These are phyloP conservation scores for Collybia nuda DNA, from an alignment of 768 basidiomycete species.

Conservation along the genomic window DNA sequence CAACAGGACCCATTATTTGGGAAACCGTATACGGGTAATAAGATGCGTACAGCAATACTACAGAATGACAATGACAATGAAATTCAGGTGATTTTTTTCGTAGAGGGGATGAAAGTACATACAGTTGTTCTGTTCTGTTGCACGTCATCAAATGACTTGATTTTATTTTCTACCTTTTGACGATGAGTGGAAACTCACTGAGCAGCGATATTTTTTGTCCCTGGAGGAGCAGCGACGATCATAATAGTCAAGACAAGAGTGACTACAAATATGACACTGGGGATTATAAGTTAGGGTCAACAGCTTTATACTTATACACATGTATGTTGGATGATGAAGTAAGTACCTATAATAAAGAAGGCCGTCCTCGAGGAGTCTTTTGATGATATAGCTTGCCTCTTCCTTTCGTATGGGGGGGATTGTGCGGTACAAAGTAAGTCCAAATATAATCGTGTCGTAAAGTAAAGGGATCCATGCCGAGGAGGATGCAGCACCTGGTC, in stretches of 20 bases:
- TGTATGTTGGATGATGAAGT: too few species aligned
- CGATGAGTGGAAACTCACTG: slow-evolving; percentile 20
- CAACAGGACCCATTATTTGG: too few species aligned
- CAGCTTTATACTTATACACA: too few species aligned
- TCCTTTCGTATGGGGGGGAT: slow-evolving; percentile 18
- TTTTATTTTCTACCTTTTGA: background rate
- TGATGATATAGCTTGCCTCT: slow-evolving; percentile 18
- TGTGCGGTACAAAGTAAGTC: slow-evolving; percentile 23
- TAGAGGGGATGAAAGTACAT: background rate
- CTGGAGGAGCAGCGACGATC: slow-evolving; percentile 24
- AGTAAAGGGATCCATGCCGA: slow-evolving; percentile 46
- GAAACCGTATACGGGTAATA: too few species aligned
- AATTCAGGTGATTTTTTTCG: background rate
- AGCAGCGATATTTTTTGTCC: slow-evolving; percentile 25
- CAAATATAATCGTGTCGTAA: slow-evolving; percentile 26
- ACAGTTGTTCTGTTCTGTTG: slow-evolving; percentile 3
- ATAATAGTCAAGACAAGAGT: slow-evolving; percentile 26
- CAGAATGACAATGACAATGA: background rate
- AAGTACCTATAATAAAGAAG: slow-evolving; percentile 21
- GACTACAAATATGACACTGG: slow-evolving; percentile 21
- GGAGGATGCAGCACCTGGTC: slow-evolving; percentile 39
- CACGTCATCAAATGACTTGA: slow-evolving; percentile 3
- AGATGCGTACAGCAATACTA: too few species aligned
- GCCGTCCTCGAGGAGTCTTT: slow-evolving; percentile 24
- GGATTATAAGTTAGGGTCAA: too few species aligned